Conservation (phyloP, 192 early-diverging fungal species). For the Coemansia umbellata region DNA sequence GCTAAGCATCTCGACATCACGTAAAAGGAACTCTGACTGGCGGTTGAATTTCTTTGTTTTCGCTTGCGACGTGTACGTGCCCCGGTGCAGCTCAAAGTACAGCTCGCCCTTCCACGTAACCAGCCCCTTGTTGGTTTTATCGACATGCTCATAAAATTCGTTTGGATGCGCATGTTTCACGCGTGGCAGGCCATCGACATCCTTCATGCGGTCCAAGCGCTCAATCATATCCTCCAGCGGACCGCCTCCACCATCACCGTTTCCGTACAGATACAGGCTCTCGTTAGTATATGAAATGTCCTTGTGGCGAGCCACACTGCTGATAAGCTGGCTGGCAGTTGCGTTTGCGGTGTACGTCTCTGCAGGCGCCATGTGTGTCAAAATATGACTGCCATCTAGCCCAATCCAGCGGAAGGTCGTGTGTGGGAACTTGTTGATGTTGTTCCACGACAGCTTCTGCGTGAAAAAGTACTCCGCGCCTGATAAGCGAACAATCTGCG, state of each 20-base stretch:
- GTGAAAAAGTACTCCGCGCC: slow-evolving; percentile 96
- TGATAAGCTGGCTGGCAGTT: slow-evolving; percentile 53
- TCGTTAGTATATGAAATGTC: slow-evolving; percentile 83
- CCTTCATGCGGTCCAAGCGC: slow-evolving; percentile 67
- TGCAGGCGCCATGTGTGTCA: slow-evolving; percentile 89
- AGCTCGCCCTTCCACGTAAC: slow-evolving; percentile 93
- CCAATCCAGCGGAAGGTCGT: slow-evolving; percentile 95
- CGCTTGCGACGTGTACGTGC: slow-evolving; percentile 95
- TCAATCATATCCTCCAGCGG: slow-evolving; percentile 82
- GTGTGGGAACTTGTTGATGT: slow-evolving; percentile 97
- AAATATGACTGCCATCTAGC: slow-evolving; percentile 74
- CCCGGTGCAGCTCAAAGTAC: slow-evolving; percentile 98
- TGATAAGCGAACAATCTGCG: slow-evolving; percentile 80
- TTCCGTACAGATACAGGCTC: slow-evolving; percentile 87
- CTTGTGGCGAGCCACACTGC: slow-evolving; percentile 79
- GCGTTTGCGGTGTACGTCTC: slow-evolving; percentile 78
- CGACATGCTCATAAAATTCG: slow-evolving; percentile 81
- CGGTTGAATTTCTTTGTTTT: slow-evolving; percentile 84
- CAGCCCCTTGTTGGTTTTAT: slow-evolving; percentile 63
- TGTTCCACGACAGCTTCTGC: slow-evolving; percentile 99
- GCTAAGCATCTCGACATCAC: slow-evolving; percentile 77
- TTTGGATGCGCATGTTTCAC: slow-evolving; percentile 74
- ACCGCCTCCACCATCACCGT: slow-evolving; percentile 97
- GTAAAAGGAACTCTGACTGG: slow-evolving; percentile 75
- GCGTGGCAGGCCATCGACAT: slow-evolving; percentile 71